These are phyloP conservation scores for Pseudotsuga menziesii DNA, from an alignment of 75 land plant genomes.

Conservation along the genomic window DNA sequence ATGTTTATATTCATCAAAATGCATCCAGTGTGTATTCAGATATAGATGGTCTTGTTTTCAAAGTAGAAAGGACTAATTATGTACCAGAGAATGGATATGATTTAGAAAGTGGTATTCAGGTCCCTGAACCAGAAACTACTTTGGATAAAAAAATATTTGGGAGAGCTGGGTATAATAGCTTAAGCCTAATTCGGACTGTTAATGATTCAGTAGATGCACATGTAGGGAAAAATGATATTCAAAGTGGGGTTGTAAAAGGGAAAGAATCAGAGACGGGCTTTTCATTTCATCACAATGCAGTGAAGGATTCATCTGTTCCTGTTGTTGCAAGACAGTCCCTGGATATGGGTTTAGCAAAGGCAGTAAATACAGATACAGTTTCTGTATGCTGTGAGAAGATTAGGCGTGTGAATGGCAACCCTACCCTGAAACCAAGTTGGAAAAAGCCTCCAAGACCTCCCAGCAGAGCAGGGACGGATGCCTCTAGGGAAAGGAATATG, in stretches of 20 bases:
- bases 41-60: not conserved
- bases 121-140: not conserved
- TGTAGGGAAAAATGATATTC: not conserved
- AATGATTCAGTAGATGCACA: not conserved
- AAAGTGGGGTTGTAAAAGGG: not conserved
- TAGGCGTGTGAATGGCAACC: not conserved
- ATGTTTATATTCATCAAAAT: not conserved
- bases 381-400: not conserved
- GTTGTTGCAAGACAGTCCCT: not conserved
- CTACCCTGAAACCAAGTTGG: not conserved
- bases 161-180: not conserved
- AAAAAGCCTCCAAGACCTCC: constrained; percentile 9
- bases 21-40: not conserved
- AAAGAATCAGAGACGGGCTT: not conserved
- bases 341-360: not conserved
- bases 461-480: not conserved
- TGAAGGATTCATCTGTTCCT: not conserved
- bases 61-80: not conserved
- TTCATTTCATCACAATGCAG: not conserved
- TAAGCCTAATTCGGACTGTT: not conserved
- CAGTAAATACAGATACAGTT: not conserved
- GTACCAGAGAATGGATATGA: not conserved
- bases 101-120: not conserved
- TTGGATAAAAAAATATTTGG: not conserved
- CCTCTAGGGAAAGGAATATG: constrained; percentile 1